Evolutionary conservation across 257 asterid species (phyloP), one percentile per base, ranked within the genome.

Genomic region (Scutellaria baicalensis): DNA sequence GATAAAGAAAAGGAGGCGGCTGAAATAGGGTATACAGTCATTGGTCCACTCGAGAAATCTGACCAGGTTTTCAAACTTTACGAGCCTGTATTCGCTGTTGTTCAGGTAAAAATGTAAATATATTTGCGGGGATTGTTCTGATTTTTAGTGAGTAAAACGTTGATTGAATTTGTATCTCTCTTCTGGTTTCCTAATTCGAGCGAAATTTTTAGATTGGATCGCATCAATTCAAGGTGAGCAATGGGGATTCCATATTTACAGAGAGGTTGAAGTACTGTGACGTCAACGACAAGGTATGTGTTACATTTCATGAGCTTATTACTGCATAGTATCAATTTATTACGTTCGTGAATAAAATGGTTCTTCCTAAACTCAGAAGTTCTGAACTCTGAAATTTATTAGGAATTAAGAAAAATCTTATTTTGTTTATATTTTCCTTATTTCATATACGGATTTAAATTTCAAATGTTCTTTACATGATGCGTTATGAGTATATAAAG

Each of bases 141-240:
- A 31, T 38, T 36, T 54, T 64, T 39, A 20, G 48, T 11, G 0
- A 8, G 23, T 44, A 45, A 6, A 31, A 47, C 5, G 49, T 55
- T 6, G 50, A 17, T 20, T 16, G 43, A 33, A 17, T 33, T 16
- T 35, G 10, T 72, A 8, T 52, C 55, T 56, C 35, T 6, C 40
- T 52, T 39, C 10, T 27, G 35, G 8, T 70, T 65, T 70, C 43
- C 5, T 3, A 45, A 39, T 65, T 40, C 23, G 49, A 20, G 33
- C 62, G 49, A 35, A 36, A 27, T 75, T 8, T 72, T 71, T 83
- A 93, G 98, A 81, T 93, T 82, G 98, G 98, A 50, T 86, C 98
- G 40, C 97, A 93, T 77, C 97, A 93, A 75, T 93, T 90, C 84
- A 93, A 93, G 78, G 97, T 90, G 78, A 86, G 98, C 91, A 93